Evolutionary conservation across 2,329 filamentous ascomycete genomes (phyloP), one percentile per base, ranked within the genome.

Genomic region (Neofusicoccum umdonicola): DNA sequence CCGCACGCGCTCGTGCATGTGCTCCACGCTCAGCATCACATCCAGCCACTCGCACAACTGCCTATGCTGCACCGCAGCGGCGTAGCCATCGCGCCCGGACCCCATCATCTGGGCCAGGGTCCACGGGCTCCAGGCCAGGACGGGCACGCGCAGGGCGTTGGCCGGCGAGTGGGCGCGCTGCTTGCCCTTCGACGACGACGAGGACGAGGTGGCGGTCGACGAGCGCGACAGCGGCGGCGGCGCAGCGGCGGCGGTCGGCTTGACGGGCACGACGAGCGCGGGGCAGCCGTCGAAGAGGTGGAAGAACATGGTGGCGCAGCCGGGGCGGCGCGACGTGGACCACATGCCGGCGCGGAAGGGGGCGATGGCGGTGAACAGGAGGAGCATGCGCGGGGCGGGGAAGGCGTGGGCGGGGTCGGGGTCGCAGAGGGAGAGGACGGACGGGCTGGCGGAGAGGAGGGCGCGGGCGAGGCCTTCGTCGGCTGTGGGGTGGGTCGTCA

Each of bases 351-450:
- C 70, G 35, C 73, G 69, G 66, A 68, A 77, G 61, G 77, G 76
- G 1, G 76, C 72, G 62, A 79, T 75, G 37, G 69, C 76, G n/a
- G 74, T 74, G 69, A 78, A 77, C 65, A 76, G 69, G 57, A 78
- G 64, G 54, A 77, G 65, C 57, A 78, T 67, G 62, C 76, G 72
- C 66, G 76, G 76, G 45, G 70, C 71, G 50, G 70, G 70, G 50
- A 75, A 71, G 66, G 75, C 71, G 50, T 60, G 65, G 48, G 65
- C 37, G 3, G 73, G 73, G 63, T 70, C 66, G 47, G 75, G 66
- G 62, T 74, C 71, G 68, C 74, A 76, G 19, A 77, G 52, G 60
- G 70, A 60, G 67, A 78, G 73, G 12, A 72, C 71, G 64, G 74
- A 68, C 13, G 69, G 57, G 47, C 69, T 69, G 68, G 77, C 72